Conservation (phyloP, 257 asterid genomes). For the Lycium barbarum region DNA sequence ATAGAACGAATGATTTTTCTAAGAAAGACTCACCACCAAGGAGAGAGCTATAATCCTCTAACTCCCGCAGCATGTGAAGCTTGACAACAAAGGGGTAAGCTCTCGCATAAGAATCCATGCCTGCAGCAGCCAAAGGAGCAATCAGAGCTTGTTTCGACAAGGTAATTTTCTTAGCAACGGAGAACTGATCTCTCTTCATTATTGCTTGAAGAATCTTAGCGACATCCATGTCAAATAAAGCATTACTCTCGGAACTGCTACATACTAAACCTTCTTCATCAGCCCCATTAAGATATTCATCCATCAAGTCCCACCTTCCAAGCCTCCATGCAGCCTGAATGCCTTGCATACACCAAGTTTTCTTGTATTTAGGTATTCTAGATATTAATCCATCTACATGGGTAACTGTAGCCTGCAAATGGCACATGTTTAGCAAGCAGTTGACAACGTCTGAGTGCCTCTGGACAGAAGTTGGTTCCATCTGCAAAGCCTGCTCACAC, state of each 20-base stretch:
- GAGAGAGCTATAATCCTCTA: constrained; percentile 84
- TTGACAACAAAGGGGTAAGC: constrained; percentile 95
- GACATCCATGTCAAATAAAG: constrained; percentile 90
- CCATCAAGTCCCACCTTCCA: constrained; percentile 99
- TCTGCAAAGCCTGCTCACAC: constrained; percentile 97
- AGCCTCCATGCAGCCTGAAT: constrained; percentile 99
- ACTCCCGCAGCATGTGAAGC: constrained; percentile 96
- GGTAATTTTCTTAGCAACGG: constrained; percentile 78
- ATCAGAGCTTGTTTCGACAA: constrained; percentile 89
- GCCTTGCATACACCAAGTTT: constrained; percentile 99
- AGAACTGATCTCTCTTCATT: constrained; percentile 80
- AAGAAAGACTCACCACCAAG: constrained; percentile 87
- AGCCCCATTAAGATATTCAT: constrained; percentile 83
- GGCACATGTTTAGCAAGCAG: constrained; percentile 92
- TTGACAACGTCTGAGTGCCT: constrained; percentile 96
- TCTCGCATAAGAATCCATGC: constrained; percentile 98
- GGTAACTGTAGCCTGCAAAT: constrained; percentile 92
- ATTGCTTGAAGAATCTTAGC: constrained; percentile 94
- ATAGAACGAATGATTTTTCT: constrained; percentile 55
- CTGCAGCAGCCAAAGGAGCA: constrained; percentile 99
- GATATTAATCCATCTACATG: constrained; percentile 92
- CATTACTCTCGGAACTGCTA: constrained; percentile 97
- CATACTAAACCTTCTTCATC: constrained; percentile 82
- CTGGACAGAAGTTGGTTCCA: constrained; percentile 85
- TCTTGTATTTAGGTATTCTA: constrained; percentile 74